Base-by-base conservation (phyloP, 208 protist species). In the Trypanosoma vivax region DNA sequence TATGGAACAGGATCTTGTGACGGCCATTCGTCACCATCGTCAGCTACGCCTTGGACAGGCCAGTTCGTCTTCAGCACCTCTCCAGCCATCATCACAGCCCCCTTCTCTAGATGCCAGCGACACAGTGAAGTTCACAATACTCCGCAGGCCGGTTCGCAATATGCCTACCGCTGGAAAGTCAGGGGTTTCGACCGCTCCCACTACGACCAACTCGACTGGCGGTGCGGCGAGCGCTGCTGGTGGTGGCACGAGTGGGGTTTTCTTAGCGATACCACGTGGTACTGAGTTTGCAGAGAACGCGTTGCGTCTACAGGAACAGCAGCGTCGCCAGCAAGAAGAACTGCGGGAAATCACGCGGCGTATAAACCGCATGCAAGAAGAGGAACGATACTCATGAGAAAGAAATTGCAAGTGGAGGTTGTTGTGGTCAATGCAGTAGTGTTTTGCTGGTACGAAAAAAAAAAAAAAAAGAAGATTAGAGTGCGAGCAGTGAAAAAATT, bases 351-450 rank as follows among this genome's bases (percentile, higher is more conserved):
- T 58, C 21, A 65, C 50, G 11, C 34, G n/a, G 24, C 49, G 49
- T 27, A 65, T 65, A 14, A 58, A 41, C 24, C 59, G 31, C 27
- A 57, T 43, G 50, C 50, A 58, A 25, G 59, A 65, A 28, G 42
- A n/a, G 14, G 50, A 57, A 24, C 21, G 23, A n/a, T 31, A 21
- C n/a, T 41, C 7, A 18, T 51, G 19, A 9, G 18, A 28, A 33
- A 34, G 14, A 33, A 31, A 31, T 41, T 60, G n/a, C n/a, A n/a
- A n/a, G n/a, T n/a, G n/a, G n/a, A n/a, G n/a, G n/a, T n/a, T n/a
- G n/a, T n/a, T n/a, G n/a, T n/a, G n/a, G n/a, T n/a, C n/a, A n/a
- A n/a, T n/a, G n/a, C n/a, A n/a, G n/a, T n/a, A n/a, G n/a, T n/a
- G n/a, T n/a, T n/a, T n/a, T n/a, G n/a, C n/a, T n/a, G n/a, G n/a